Evolutionary conservation across 495 filamentous ascomycete species (phyloP).

Genomic region (Tuber aestivum): DNA sequence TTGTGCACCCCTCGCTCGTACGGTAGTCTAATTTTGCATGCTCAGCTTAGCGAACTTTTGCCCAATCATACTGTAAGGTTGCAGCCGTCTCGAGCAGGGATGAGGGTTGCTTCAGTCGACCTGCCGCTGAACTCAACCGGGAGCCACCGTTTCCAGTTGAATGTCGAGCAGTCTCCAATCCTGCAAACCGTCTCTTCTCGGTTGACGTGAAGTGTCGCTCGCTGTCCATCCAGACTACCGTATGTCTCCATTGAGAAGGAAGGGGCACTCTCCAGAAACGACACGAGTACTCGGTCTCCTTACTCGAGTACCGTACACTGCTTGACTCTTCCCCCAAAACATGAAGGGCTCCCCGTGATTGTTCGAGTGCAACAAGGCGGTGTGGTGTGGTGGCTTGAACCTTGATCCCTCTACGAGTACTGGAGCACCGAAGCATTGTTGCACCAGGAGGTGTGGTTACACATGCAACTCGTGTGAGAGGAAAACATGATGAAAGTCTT

Average conservation of each 20-base stretch:
- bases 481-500: neutral
- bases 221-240: too few relatives aligned
- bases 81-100: neutral
- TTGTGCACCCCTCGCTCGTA: neutral
- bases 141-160: neutral
- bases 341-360: neutral
- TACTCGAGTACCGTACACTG: neutral
- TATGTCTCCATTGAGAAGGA: neutral
- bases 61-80: neutral
- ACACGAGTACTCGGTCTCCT: too few relatives aligned
- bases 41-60: neutral
- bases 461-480: neutral
- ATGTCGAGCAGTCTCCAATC: neutral
- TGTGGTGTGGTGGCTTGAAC: neutral
- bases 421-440: neutral
- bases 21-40: neutral
- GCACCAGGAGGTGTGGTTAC: neutral
- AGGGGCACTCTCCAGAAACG: too few relatives aligned
- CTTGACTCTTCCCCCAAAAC: neutral
- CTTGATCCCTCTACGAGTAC: neutral
- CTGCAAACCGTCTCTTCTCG: neutral
- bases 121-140: neutral
- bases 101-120: neutral
- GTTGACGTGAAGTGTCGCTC: neutral
- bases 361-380: neutral